Conservation (phyloP, 805 yeast genomes). For the Kodamaea leandrae region DNA sequence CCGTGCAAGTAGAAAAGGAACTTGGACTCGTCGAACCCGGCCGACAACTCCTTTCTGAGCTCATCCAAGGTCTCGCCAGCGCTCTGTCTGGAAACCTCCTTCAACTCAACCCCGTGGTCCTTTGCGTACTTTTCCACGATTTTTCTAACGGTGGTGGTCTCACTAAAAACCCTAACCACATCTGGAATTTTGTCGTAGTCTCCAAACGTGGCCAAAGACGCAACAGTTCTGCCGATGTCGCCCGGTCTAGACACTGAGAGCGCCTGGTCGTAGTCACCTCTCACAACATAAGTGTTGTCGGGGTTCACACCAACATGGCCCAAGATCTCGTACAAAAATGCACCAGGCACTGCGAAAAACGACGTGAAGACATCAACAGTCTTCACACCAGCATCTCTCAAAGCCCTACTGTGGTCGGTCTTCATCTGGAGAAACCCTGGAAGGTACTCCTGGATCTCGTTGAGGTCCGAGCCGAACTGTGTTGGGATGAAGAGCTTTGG, state of each 20-base stretch:
- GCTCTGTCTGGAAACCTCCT: conserved; percentile 17
- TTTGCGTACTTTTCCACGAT: conserved; percentile 41
- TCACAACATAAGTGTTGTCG: conserved; percentile 30
- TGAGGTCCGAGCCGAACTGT: conserved; percentile 54
- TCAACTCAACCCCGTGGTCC: conserved; percentile 28
- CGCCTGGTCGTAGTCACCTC: conserved; percentile 40
- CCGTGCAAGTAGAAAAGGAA: conserved; percentile 37
- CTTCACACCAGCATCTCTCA: conserved; percentile 46
- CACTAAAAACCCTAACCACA: conserved; percentile 42
- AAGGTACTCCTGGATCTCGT: conserved; percentile 21
- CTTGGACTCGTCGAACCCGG: conserved; percentile 31
- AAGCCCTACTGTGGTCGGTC: conserved; percentile 32
- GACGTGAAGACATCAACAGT: conserved; percentile 44
- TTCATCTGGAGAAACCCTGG: conserved; percentile 38
- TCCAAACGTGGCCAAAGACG: conserved; percentile 16
- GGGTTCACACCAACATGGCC: conserved; percentile 38
- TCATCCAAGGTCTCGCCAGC: conserved; percentile 30
- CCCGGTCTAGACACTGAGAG: conserved; percentile 34
- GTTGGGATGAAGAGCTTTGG: conserved; percentile 58
- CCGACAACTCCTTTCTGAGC: conserved; percentile 25
- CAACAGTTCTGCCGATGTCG: conserved; percentile 20
- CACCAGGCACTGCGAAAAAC: conserved; percentile 36
- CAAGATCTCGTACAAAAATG: conserved; percentile 32
- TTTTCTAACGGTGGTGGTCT: conserved; percentile 36
- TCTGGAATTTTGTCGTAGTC: conserved; percentile 44